phyloP scores from a whole-genome alignment of 345 rosid genomes.

The Sonneratia caseolaris region DNA sequence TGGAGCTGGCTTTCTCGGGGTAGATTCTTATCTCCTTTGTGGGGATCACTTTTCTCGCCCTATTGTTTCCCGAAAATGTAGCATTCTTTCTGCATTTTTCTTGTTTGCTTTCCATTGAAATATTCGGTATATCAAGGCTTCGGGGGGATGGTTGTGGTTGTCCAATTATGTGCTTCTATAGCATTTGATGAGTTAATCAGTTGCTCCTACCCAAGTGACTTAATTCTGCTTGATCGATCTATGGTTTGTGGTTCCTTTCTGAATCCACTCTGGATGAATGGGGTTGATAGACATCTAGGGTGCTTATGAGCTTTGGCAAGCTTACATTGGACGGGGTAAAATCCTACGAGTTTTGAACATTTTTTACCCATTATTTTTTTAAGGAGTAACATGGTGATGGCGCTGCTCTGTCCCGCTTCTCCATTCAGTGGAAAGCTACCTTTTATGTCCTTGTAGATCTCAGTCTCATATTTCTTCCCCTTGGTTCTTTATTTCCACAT shows the following conservation, averaged over 20 bases:
- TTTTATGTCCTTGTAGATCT: not conserved
- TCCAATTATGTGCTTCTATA: not conserved
- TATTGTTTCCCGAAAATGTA: not conserved
- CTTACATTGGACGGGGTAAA: not conserved
- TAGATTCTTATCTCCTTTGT: not conserved
- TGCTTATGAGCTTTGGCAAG: not conserved
- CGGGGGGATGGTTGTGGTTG: conserved; percentile 5
- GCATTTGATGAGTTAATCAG: not conserved
- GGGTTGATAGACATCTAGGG: not conserved
- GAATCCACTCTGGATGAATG: conserved; percentile 42
- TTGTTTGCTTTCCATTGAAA: not conserved
- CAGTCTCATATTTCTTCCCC: not conserved
- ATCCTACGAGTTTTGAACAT: not conserved
- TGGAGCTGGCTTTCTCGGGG: conserved; percentile 75
- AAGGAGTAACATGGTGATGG: not conserved
- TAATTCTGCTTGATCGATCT: conserved; percentile 6
- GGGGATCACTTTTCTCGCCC: not conserved
- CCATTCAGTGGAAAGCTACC: not conserved
- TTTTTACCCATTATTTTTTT: not conserved
- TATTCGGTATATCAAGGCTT: conserved; percentile 15
- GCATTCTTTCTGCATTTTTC: not conserved
- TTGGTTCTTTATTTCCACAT: conserved; percentile 1
- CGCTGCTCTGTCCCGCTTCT: not conserved
- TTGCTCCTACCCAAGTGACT: not conserved
- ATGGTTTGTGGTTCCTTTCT: conserved; percentile 90